These are phyloP conservation scores for Russula ochroleuca DNA, from an alignment of 768 basidiomycete species.

Conservation along the genomic window DNA sequence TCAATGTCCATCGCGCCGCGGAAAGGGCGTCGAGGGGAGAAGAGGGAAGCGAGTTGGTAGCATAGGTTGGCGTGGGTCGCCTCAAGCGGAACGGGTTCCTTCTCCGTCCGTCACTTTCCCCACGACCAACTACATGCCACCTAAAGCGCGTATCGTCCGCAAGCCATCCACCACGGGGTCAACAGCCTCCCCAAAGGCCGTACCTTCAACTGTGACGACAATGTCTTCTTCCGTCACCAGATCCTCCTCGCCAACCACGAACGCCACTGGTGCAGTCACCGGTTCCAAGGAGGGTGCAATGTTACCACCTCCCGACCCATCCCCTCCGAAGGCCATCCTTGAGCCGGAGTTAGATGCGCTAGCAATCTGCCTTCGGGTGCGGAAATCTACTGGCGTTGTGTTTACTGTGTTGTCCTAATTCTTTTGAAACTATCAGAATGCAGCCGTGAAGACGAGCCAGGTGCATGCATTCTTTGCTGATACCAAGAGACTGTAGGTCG, in stretches of 20 bases:
- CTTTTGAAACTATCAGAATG: conserved; percentile 40
- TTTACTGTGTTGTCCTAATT: neutral
- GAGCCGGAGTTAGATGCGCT: conserved; percentile 65
- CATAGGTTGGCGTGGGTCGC: conserved; percentile 3
- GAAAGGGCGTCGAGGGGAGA: conserved; percentile 7
- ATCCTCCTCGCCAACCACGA: conserved; percentile 9
- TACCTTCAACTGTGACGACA: conserved; percentile 29
- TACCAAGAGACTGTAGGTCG: conserved; percentile 57
- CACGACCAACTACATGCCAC: conserved; percentile 38
- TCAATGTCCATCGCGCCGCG: conserved; percentile 15
- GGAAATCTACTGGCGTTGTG: conserved; percentile 9
- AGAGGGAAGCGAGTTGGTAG: conserved; percentile 1
- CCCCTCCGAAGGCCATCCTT: conserved; percentile 42
- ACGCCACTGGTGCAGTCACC: neutral
- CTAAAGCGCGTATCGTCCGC: conserved; percentile 40
- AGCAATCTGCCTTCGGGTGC: conserved; percentile 53
- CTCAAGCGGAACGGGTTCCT: neutral
- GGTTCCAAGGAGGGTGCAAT: conserved; percentile 37
- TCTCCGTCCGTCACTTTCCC: neutral
- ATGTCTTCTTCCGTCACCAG: conserved; percentile 31
- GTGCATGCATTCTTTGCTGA: conserved; percentile 38
- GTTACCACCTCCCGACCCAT: conserved; percentile 52
- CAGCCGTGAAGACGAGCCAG: conserved; percentile 40
- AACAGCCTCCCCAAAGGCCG: conserved; percentile 7
- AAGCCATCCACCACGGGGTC: conserved; percentile 31